Evolutionary conservation across 345 rosid species (phyloP).

Genomic region (Citrus trifoliata): DNA sequence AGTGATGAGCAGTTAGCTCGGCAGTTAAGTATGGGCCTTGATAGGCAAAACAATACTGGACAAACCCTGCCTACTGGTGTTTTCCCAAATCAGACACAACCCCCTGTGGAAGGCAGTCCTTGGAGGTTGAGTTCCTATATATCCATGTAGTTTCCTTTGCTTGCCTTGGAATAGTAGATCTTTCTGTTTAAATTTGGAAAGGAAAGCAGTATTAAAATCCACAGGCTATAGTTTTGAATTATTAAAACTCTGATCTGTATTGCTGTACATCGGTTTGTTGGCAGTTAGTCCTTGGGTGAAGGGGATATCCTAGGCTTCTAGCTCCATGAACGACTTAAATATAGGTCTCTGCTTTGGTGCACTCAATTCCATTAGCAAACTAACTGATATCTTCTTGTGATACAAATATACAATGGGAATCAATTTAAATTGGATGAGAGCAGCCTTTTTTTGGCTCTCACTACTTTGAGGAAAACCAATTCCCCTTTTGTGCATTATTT

Average conservation of each 20-base stretch:
- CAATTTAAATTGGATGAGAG: not conserved
- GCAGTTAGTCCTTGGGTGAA: not conserved
- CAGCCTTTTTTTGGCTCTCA: not conserved
- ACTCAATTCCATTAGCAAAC: not conserved
- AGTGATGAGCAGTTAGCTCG: conserved; percentile 80
- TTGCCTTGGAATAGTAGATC: conserved; percentile 5
- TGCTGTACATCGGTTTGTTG: conserved; percentile 5
- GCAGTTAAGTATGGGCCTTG: conserved; percentile 60
- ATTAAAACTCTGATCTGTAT: not conserved
- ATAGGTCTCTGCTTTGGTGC: not conserved
- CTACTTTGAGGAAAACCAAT: not conserved
- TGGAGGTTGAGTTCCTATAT: conserved; percentile 60
- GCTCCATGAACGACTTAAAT: not conserved
- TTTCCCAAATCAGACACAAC: conserved; percentile 63
- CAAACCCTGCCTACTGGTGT: conserved; percentile 56
- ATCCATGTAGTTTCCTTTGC: conserved; percentile 3
- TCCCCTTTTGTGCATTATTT: not conserved
- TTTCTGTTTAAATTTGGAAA: conserved; percentile 1
- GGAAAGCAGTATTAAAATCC: not conserved
- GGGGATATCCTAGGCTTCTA: not conserved
- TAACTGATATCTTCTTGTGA: not conserved
- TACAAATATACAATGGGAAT: not conserved
- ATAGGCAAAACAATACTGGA: conserved; percentile 52
- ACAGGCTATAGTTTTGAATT: not conserved
- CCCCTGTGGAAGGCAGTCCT: conserved; percentile 58